Conservation (phyloP, 2,329 filamentous ascomycete genomes). For the Beauveria pseudobassiana region DNA sequence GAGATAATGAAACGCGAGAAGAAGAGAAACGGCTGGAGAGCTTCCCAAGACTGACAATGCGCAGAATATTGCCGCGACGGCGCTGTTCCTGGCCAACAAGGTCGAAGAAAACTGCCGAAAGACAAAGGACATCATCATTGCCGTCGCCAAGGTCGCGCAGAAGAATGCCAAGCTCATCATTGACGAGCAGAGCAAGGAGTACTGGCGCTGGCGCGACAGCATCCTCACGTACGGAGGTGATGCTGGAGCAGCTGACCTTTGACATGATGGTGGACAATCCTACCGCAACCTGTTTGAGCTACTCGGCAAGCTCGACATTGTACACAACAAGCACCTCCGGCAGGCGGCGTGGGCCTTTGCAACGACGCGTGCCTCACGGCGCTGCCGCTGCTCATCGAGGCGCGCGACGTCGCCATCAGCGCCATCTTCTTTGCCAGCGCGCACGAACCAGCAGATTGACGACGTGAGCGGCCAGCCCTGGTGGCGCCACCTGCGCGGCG, state of each 20-base stretch:
- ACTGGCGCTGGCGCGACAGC: slow-evolving; percentile 94
- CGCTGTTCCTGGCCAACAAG: slow-evolving; percentile 91
- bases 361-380: slow-evolving; percentile 84
- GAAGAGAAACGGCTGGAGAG: no score
- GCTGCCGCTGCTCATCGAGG: slow-evolving; percentile 72
- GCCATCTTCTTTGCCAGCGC: slow-evolving; percentile 82
- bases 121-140: slow-evolving; percentile 89
- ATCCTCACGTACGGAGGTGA: slow-evolving; percentile 85
- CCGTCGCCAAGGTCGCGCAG: slow-evolving; percentile 88
- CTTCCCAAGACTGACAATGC: background rate
- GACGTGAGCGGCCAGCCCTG: slow-evolving; percentile 71
- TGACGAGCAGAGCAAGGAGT: slow-evolving; percentile 96
- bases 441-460: slow-evolving; percentile 65
- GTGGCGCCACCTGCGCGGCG: slow-evolving; percentile 75
- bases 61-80: slow-evolving; percentile 77
- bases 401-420: slow-evolving; percentile 74
- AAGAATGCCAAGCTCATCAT: slow-evolving; percentile 86
- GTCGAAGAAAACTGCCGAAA: slow-evolving; percentile 95
- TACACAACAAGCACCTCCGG: slow-evolving; percentile 73
- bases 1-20: background rate
- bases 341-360: slow-evolving; percentile 86
- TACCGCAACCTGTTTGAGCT: slow-evolving; percentile 80
- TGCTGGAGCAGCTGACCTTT: slow-evolving; percentile 88
- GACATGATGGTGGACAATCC: slow-evolving; percentile 82
- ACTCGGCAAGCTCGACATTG: slow-evolving; percentile 62